Evolutionary conservation across 768 basidiomycete species (phyloP), one percentile per base, ranked within the genome.

Genomic region (Phanerochaete carnosa): DNA sequence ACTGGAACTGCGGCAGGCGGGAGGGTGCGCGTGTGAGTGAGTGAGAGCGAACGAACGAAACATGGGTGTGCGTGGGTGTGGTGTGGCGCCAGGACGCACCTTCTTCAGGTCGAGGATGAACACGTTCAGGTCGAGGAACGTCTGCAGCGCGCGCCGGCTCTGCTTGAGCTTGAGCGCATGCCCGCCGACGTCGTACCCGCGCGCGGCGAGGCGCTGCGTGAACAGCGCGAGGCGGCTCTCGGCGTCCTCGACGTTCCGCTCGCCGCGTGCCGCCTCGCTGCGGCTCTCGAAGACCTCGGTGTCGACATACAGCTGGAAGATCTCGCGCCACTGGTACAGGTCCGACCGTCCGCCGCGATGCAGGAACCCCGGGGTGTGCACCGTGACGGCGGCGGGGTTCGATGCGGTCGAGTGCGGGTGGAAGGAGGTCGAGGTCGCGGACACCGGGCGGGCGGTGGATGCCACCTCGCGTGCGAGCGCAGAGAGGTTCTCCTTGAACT

Each of bases 261-360:
- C 90, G 0, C 92, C 92, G 3, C 87, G 72, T 50, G 79, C 76
- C 1, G 79, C 68, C 70, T 95, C 94, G 15, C 77, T 72, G 12
- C 84, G 72, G 35, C 83, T 83, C 70, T 95, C 94, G 66, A 96
- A 97, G 1, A 97, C 83, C 66, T 95, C 89, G 0, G 85, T 78
- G 65, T 96, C 94, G 51, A 89, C 79, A 72, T 96, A 97, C 2
- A 95, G 74, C 60, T 87, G 86, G 68, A 98, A 96, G 29, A 97
- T 88, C 73, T 93, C 87, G 25, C 95, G 78, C 95, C 95, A 97
- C 6, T 85, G 80, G 69, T 92, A 94, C 8, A 98, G 73, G 65
- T 98, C 95, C 12, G 75, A 73, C 62, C 78, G 78, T 60, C 32
- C 47, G 22, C 55, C 33, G 32, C 49, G 32, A 39, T 58, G 46